Conservation (phyloP, 2,329 filamentous ascomycete species). For the Chaetomiaceae sp. region DNA sequence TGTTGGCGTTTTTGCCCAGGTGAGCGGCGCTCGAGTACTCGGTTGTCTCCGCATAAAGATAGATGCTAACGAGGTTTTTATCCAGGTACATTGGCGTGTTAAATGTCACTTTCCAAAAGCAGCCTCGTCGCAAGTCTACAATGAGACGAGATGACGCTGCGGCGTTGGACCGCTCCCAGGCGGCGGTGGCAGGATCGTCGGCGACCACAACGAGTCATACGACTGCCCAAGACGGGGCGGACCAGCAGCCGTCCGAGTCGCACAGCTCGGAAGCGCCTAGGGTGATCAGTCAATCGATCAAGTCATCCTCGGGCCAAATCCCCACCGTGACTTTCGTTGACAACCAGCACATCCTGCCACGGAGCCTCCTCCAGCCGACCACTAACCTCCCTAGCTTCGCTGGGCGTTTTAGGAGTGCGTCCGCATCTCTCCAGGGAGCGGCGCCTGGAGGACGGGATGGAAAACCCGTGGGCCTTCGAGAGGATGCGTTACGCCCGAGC, state of each 20-base stretch:
- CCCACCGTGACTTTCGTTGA: slow-evolving; percentile 92
- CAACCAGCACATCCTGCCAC: slow-evolving; percentile 87
- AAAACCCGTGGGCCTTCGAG: background rate
- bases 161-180: slow-evolving; percentile 35
- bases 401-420: slow-evolving; percentile 37
- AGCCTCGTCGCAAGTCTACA: slow-evolving; percentile 60
- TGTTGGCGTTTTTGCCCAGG: slow-evolving; percentile 88
- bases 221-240: slow-evolving; percentile 16
- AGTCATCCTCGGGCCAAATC: slow-evolving; percentile 59
- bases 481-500: slow-evolving; percentile 34
- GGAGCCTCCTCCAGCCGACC: slow-evolving; percentile 69
- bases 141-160: slow-evolving; percentile 47
- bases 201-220: slow-evolving; percentile 22
- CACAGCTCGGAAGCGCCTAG: slow-evolving; percentile 30
- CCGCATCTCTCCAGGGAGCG: slow-evolving; percentile 29
- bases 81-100: slow-evolving; percentile 89
- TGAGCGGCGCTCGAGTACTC: slow-evolving; percentile 34
- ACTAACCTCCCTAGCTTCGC: slow-evolving; percentile 21
- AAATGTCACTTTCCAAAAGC: slow-evolving; percentile 92
- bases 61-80: slow-evolving; percentile 25
- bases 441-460: slow-evolving; percentile 17
- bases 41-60: background rate
- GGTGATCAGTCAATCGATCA: slow-evolving; percentile 70
- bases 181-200: slow-evolving; percentile 30
- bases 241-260: slow-evolving; percentile 18